phyloP scores from a whole-genome alignment of 2,329 filamentous ascomycete genomes.

The Ophiostoma himal-ulmi region DNA sequence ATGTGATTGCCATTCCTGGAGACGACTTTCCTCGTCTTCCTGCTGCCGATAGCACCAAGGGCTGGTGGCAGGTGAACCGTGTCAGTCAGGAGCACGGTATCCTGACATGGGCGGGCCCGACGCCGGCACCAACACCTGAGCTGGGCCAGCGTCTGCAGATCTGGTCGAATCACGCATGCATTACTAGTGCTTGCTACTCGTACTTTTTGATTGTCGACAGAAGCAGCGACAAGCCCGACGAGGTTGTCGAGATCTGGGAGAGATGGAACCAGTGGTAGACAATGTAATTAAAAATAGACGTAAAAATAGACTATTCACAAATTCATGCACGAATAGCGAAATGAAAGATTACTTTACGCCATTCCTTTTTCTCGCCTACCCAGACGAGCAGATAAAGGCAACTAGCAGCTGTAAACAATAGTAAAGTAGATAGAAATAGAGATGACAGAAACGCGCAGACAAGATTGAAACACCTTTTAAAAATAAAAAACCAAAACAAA shows the following conservation, averaged over 20 bases:
- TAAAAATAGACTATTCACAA: not conserved
- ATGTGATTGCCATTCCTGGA: slow-evolving; percentile 5
- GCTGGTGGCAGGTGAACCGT: slow-evolving; percentile 61
- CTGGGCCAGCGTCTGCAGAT: slow-evolving; percentile 64
- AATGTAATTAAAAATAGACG: not conserved
- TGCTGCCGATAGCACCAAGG: slow-evolving; percentile 30
- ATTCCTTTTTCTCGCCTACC: not conserved
- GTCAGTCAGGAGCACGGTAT: slow-evolving; percentile 77
- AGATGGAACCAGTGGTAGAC: slow-evolving; percentile 62
- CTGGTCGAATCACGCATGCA: slow-evolving; percentile 78
- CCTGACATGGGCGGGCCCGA: slow-evolving; percentile 50
- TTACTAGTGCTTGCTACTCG: slow-evolving; percentile 63
- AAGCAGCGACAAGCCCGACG: slow-evolving; percentile 46
- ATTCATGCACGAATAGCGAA: not conserved
- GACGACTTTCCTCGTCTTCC: slow-evolving; percentile 33
- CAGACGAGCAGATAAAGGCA: not conserved
- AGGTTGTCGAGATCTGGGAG: slow-evolving; percentile 70
- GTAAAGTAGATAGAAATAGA: not conserved
- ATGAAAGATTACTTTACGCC: not conserved
- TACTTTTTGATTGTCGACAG: slow-evolving; percentile 72
- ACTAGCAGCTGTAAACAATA: not conserved
- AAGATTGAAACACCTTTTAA: not conserved
- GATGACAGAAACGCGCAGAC: not conserved
- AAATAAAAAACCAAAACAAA: not conserved
- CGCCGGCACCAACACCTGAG: slow-evolving; percentile 41